Base-by-base conservation (phyloP, 805 yeast genomes). In the Cyberlindnera subsufficiens region DNA sequence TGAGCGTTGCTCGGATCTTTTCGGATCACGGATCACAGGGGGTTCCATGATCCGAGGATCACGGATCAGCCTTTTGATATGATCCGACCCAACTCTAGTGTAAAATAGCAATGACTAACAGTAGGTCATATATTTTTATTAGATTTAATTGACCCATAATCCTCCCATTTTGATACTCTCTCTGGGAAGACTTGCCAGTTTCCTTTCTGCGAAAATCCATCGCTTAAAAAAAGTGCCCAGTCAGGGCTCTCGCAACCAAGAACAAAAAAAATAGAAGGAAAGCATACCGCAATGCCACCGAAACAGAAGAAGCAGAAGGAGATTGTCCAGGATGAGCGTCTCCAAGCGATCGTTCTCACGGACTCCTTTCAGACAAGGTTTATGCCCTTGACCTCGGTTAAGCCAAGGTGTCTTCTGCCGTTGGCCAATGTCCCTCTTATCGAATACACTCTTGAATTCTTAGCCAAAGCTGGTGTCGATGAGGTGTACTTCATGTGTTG, bases 271-370 rank as follows among this genome's bases (percentile, higher is more conserved):
- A 33, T 15, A 17, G 25, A 17, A 33, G 31, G 29, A 15, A 22
- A 22, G 4, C 27, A 6, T 13, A 20, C 8, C 27, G 10, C 9
- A 42, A 71, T 68, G 75, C 69, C 77, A 13, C 75, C 77, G 29
- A 73, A 72, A 52, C 54, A 52, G 41, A 75, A 72, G 60, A 73
- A 72, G 52, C 76, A 71, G 52, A 75, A 77, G 54, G 86, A 80
- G 43, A 68, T 74, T 27, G 80, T 74, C 29, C 77, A 76, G 55
- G 86, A 80, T 58, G 84, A 83, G 49, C 74, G 90, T 55, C 72
- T 93, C 43, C 98, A 91, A 67, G 99, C 99, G 5, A 82, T 93
- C 46, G 96, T 93, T 18, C 75, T 93, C 53, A 87, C 96, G 14
- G 99, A 93, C 65, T 86, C 96, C 17, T 93, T 86, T 55, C 86